Percentiles rank a stretch among this genome's conserved stretches.
Evolutionary conservation across 1,284 basidiomycete species (phyloP).

Genomic region (Tranzscheliella williamsii): DNA sequence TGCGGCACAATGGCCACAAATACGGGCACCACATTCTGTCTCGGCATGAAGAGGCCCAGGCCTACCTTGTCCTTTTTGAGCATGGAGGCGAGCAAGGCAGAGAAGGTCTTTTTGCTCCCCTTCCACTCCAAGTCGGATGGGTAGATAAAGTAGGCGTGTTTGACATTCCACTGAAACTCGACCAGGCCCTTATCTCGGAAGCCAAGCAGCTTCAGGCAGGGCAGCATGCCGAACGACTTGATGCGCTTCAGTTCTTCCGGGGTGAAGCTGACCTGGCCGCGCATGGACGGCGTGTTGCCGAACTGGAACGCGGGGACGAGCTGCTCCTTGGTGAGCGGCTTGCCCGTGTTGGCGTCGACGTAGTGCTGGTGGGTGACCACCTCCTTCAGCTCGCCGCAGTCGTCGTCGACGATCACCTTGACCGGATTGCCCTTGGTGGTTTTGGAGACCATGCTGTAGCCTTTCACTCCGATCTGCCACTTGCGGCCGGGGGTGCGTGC

Average conservation of each 20-base stretch:
- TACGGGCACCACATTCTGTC: constrained; percentile 74
- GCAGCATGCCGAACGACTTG: constrained; percentile 63
- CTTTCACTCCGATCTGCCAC: constrained; percentile 86
- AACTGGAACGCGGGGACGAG: constrained; percentile 61
- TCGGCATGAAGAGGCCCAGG: constrained; percentile 72
- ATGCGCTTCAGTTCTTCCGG: constrained; percentile 80
- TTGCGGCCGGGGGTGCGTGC: constrained; percentile 63
- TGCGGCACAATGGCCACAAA: constrained; percentile 83
- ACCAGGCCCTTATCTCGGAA: constrained; percentile 71
- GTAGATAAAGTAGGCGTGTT: constrained; percentile 87
- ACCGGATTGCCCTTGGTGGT: constrained; percentile 47
- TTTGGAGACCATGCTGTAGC: constrained; percentile 64
- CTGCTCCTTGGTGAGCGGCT: constrained; percentile 72
- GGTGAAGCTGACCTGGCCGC: constrained; percentile 76
- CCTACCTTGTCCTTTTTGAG: constrained; percentile 80
- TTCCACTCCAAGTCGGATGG: constrained; percentile 87
- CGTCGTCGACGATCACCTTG: constrained; percentile 50
- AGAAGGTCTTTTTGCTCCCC: constrained; percentile 88
- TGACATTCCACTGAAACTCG: constrained; percentile 82
- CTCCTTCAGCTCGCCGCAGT: constrained; percentile 41
- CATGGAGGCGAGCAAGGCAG: constrained; percentile 82
- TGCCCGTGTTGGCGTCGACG: constrained; percentile 70
- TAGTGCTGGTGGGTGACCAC: constrained; percentile 64
- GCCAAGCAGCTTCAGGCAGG: constrained; percentile 82
- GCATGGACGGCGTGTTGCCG: constrained; percentile 36